Conservation (phyloP, 2,329 filamentous ascomycete species). For the Teratosphaeria nubilosa region DNA sequence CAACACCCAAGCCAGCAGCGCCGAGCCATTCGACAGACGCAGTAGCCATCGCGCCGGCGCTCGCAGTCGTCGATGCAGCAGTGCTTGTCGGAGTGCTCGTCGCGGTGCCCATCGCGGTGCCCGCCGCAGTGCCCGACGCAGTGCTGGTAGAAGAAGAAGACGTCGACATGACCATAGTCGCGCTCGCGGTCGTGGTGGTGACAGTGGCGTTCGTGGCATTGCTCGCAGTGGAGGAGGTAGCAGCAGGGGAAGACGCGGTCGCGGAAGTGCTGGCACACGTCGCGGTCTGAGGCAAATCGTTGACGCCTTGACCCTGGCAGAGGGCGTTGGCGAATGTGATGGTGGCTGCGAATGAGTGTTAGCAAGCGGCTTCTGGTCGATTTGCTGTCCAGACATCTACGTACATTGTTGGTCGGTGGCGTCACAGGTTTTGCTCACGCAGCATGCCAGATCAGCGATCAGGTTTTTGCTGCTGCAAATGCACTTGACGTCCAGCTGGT, state of each 20-base stretch:
- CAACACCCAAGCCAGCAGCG: slow-evolving; percentile 2
- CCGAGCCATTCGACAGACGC: neutral
- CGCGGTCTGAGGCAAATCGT: slow-evolving; percentile 28
- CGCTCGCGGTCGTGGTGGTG: neutral
- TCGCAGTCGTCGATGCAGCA: neutral
- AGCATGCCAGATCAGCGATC: slow-evolving; percentile 31
- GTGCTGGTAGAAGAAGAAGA: neutral
- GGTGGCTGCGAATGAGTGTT: slow-evolving; percentile 23
- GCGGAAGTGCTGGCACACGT: slow-evolving; percentile 23
- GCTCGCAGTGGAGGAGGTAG: neutral
- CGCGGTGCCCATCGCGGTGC: neutral
- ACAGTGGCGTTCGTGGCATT: neutral
- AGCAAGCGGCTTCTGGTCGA: neutral
- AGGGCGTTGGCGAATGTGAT: slow-evolving; percentile 33
- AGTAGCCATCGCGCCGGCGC: neutral
- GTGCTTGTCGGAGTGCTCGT: neutral
- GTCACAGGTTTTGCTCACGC: slow-evolving; percentile 28
- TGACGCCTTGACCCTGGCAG: slow-evolving; percentile 30
- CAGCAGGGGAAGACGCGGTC: slow-evolving; percentile 1
- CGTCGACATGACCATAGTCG: neutral
- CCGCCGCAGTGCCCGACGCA: neutral
- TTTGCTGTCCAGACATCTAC: slow-evolving; percentile 6
- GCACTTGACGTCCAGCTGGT: slow-evolving; percentile 30
- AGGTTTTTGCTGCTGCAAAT: slow-evolving; percentile 31
- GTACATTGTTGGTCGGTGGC: slow-evolving; percentile 25